These are phyloP conservation scores for Aspergillus uvarum DNA, from an alignment of 2,329 filamentous ascomycete genomes.

Conservation along the genomic window DNA sequence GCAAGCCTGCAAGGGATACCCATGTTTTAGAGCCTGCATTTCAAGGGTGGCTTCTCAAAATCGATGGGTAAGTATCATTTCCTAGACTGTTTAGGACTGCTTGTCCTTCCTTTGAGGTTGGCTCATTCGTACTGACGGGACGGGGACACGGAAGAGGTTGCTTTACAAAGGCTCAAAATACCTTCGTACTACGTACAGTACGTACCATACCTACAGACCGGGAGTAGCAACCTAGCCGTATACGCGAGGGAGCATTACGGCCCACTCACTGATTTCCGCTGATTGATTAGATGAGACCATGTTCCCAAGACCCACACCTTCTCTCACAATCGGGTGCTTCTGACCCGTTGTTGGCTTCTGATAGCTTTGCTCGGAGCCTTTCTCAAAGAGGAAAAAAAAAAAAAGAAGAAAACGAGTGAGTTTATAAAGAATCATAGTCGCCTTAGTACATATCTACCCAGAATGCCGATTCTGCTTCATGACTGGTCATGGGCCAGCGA, in stretches of 20 bases:
- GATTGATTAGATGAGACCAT: conserved; percentile 17
- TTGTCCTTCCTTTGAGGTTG: too few relatives aligned
- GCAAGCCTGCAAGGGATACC: neutral
- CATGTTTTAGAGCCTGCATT: neutral
- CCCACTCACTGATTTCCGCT: neutral
- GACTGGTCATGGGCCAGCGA: neutral
- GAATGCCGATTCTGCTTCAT: neutral
- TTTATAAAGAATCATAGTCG: neutral
- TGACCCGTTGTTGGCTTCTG: neutral
- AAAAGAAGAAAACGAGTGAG: too few relatives aligned
- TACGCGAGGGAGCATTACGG: neutral
- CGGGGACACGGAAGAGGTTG: too few relatives aligned
- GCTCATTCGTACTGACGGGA: neutral
- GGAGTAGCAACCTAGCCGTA: neutral
- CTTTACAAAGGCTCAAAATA: too few relatives aligned
- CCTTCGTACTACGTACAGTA: too few relatives aligned
- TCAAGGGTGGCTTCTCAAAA: too few relatives aligned
- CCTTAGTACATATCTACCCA: neutral
- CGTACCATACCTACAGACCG: too few relatives aligned
- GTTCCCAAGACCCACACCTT: neutral
- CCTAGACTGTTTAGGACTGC: too few relatives aligned
- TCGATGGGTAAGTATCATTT: too few relatives aligned
- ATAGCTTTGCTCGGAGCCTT: conserved; percentile 6
- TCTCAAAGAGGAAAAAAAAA: neutral
- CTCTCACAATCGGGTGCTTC: too few relatives aligned